Evolutionary conservation across 2,329 filamentous ascomycete genomes (phyloP), one percentile per base, ranked within the genome.

Genomic region (Paraphaeosphaeria minitans): DNA sequence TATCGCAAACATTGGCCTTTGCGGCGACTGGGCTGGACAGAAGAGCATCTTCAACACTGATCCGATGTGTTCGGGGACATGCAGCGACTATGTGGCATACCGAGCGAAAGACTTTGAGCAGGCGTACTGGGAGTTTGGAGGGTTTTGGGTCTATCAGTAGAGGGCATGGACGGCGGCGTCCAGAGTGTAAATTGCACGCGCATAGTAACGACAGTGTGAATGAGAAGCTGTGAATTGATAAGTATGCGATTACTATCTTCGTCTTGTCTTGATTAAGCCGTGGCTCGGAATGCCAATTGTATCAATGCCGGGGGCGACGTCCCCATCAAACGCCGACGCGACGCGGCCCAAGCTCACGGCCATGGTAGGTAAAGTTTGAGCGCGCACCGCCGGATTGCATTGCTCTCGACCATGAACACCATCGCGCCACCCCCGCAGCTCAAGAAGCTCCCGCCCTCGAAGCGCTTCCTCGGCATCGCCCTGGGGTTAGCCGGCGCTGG

Each of bases 11-110:
- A 80, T 76, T 2, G 80, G 78, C n/a, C 81, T 84, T 64, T 84
- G 82, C 55, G 82, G 82, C 54, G 78, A 80, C 58, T 84, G 81
- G 81, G 81, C 81, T 33, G 81, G 81, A 16, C 55, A 66, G 74
- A 27, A 81, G 85, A 65, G 31, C 14, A 41, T 66, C 27, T 63
- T 61, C 57, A 21, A 29, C 45, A n/a, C 37, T 12, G 49, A 65
- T 49, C 35, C 78, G 84, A 61, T 88, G 35, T 65, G 63, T 49
- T 57, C 85, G 0, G 62, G 76, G 47, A 87, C 33, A 12, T 73
- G 70, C 54, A 46, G 41, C 27, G 61, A 62, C 24, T 72, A 59
- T 60, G 70, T 72, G 24, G 56, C 57, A 37, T 35, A 52, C 9
- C 56, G 62, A 21, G 62, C 64, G 1, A 33, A 48, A 7, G 61